Conservation (phyloP, 2,329 filamentous ascomycete genomes). For the Dryadomyces quercivorus region DNA sequence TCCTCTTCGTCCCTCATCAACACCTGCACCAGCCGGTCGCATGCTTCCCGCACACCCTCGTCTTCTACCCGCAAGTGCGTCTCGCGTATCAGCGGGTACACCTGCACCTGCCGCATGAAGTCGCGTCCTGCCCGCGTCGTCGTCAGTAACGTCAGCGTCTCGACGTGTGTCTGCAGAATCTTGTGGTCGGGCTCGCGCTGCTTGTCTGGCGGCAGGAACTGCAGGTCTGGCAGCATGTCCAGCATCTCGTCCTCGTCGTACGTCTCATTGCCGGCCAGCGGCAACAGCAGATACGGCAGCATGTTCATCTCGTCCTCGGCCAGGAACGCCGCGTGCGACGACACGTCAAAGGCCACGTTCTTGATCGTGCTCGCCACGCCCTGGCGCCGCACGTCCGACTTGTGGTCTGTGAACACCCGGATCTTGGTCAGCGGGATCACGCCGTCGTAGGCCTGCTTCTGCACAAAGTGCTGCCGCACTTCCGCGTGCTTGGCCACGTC, state of each 20-base stretch:
- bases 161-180: conserved; percentile 77
- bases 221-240: conserved; percentile 79
- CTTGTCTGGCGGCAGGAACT: conserved; percentile 84
- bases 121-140: conserved; percentile 67
- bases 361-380: conserved; percentile 97
- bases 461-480: conserved; percentile 63
- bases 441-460: conserved; percentile 61
- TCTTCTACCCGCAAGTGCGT: conserved; percentile 67
- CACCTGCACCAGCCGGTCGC: conserved; percentile 81
- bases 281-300: conserved; percentile 77
- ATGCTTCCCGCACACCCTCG: conserved; percentile 70
- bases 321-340: conserved; percentile 59
- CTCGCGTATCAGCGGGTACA: conserved; percentile 84
- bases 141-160: conserved; percentile 74
- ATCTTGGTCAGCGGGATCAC: conserved; percentile 88
- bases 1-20: conserved; percentile 60
- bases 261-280: conserved; percentile 78
- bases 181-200: conserved; percentile 62
- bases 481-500: conserved; percentile 76
- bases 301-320: conserved; percentile 64
- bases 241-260: conserved; percentile 78
- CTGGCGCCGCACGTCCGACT: conserved; percentile 68
- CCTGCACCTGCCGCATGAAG: conserved; percentile 59
- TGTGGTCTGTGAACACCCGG: conserved; percentile 87
- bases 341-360: conserved; percentile 76